phyloP scores from a whole-genome alignment of 2,329 filamentous ascomycete genomes.

The Aspergillus alliaceus region DNA sequence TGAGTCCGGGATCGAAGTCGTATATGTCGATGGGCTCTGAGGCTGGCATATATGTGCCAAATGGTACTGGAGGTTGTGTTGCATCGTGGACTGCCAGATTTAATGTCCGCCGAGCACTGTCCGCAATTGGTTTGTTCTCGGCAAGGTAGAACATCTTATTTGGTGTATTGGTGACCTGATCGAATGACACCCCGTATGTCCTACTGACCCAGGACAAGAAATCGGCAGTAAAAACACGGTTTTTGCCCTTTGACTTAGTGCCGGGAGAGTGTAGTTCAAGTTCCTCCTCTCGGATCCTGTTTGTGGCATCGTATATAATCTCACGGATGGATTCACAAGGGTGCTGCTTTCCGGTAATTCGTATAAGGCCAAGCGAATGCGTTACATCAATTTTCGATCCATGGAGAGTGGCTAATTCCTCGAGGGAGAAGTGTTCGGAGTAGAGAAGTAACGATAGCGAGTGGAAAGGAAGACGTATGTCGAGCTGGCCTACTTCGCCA shows the following conservation, averaged over 20 bases:
- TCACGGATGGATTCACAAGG: conserved; percentile 36
- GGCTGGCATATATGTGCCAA: conserved; percentile 37
- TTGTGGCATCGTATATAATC: conserved; percentile 30
- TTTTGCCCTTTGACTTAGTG: conserved; percentile 13
- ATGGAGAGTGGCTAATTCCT: conserved; percentile 35
- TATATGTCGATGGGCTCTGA: conserved; percentile 28
- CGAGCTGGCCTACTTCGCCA: conserved; percentile 38
- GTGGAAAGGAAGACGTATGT: conserved; percentile 30
- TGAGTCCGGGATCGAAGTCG: conserved; percentile 21
- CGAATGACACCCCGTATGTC: conserved; percentile 32
- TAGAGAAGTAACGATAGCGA: conserved; percentile 32
- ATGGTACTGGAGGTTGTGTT: conserved; percentile 22
- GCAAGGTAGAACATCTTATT: conserved; percentile 34
- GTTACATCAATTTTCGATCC: conserved; percentile 39
- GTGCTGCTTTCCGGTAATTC: conserved; percentile 34
- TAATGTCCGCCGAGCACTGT: conserved; percentile 35
- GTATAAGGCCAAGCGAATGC: conserved; percentile 32
- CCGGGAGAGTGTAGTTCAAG: conserved; percentile 23
- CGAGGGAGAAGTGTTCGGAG: conserved; percentile 37
- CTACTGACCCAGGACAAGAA: conserved; percentile 36
- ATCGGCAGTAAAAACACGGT: conserved; percentile 19
- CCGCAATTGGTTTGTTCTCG: conserved; percentile 30
- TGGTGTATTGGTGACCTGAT: conserved; percentile 18
- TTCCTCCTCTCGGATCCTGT: conserved; percentile 30
- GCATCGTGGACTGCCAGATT: conserved; percentile 29